These are phyloP conservation scores for Tylopilus vinaceipallidus DNA, from an alignment of 768 basidiomycete species.

Conservation along the genomic window DNA sequence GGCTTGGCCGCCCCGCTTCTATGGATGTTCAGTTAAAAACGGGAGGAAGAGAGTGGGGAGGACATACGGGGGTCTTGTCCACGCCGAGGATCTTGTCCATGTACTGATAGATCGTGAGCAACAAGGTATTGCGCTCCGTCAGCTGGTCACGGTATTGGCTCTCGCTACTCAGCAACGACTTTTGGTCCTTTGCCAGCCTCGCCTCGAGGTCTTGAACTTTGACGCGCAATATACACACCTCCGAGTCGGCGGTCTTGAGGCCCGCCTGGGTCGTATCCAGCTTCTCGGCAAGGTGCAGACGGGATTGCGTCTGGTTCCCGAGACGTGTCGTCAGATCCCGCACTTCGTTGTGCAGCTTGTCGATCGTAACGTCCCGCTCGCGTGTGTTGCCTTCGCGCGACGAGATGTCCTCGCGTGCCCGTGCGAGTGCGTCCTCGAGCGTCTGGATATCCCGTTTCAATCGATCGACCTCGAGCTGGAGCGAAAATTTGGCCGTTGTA, in stretches of 20 bases:
- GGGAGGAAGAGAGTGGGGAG: neutral
- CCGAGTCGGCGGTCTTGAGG: constrained; percentile 66
- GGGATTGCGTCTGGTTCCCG: constrained; percentile 82
- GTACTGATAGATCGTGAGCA: constrained; percentile 92
- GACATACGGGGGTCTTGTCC: constrained; percentile 76
- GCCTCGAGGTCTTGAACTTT: constrained; percentile 76
- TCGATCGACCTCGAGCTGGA: constrained; percentile 88
- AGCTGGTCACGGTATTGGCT: constrained; percentile 87
- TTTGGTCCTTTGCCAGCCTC: constrained; percentile 78
- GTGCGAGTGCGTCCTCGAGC: constrained; percentile 73
- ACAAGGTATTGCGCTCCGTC: constrained; percentile 87
- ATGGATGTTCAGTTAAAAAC: neutral
- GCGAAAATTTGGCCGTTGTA: constrained; percentile 76
- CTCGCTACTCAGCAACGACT: constrained; percentile 67
- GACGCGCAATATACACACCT: constrained; percentile 56
- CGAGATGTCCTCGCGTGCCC: constrained; percentile 66
- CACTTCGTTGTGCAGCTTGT: constrained; percentile 75
- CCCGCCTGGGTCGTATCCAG: constrained; percentile 66
- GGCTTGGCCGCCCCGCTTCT: constrained; percentile 75
- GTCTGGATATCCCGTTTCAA: constrained; percentile 81
- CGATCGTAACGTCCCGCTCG: constrained; percentile 70
- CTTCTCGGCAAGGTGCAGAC: constrained; percentile 86
- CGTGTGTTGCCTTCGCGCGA: constrained; percentile 62
- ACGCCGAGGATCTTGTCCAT: constrained; percentile 92
- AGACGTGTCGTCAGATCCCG: constrained; percentile 78